Conservation (phyloP, 2,329 filamentous ascomycete genomes). For the Neonectria punicea region DNA sequence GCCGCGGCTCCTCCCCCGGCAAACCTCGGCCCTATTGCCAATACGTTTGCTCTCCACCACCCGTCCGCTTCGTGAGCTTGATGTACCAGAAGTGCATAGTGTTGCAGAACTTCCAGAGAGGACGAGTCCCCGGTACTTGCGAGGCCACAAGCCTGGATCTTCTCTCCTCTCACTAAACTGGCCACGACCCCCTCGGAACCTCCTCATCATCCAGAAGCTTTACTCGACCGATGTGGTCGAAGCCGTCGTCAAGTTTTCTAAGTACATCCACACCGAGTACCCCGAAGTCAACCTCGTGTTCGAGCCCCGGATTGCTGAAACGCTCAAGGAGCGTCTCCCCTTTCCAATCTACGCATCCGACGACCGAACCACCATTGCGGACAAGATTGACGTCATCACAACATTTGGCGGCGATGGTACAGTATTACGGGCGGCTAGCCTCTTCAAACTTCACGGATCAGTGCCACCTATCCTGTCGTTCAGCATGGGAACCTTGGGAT, state of each 20-base stretch:
- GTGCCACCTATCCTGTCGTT: slow-evolving; percentile 95
- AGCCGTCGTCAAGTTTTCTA: slow-evolving; percentile 67
- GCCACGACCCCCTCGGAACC: slow-evolving; percentile 64
- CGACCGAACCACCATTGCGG: slow-evolving; percentile 66
- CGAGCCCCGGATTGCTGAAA: slow-evolving; percentile 78
- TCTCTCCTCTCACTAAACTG: slow-evolving; percentile 66
- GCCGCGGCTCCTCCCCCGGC: slow-evolving; percentile 1
- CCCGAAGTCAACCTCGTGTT: slow-evolving; percentile 84
- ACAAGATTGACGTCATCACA: slow-evolving; percentile 87
- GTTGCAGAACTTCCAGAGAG: slow-evolving; percentile 48
- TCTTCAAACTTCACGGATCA: slow-evolving; percentile 80
- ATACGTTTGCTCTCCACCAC: slow-evolving; percentile 62
- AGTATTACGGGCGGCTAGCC: slow-evolving; percentile 50
- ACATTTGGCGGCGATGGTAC: slow-evolving; percentile 86
- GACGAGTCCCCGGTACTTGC: slow-evolving; percentile 50
- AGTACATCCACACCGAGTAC: slow-evolving; percentile 83
- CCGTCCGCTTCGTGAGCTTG: slow-evolving; percentile 47
- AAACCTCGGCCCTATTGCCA: slow-evolving; percentile 9
- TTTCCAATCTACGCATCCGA: slow-evolving; percentile 77
- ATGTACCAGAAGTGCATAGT: slow-evolving; percentile 48
- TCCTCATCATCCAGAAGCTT: slow-evolving; percentile 69
- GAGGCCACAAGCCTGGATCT: slow-evolving; percentile 57
- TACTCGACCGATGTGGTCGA: slow-evolving; percentile 63
- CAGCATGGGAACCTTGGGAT: slow-evolving; percentile 96
- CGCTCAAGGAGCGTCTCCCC: slow-evolving; percentile 75